A percentile compares a stretch with the other conserved stretches of the same genome.
Conservation (phyloP, 2,329 filamentous ascomycete species). For the Triangularia verruculosa region DNA sequence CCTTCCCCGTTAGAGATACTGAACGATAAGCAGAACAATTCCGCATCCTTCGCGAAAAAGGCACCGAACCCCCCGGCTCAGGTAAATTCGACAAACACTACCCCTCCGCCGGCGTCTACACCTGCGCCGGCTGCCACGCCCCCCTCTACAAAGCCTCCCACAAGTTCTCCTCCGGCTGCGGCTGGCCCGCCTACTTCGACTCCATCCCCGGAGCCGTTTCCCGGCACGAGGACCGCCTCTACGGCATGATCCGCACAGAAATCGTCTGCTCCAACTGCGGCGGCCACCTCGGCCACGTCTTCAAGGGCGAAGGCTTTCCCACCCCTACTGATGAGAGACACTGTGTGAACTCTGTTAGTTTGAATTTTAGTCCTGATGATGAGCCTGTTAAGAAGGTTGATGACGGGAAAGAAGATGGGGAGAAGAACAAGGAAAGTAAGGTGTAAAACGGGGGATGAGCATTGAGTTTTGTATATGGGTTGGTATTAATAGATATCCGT, state of each 20-base stretch:
- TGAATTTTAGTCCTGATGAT: slow-evolving; percentile 69
- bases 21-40: slow-evolving; percentile 78
- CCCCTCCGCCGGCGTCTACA: slow-evolving; percentile 73
- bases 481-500: background rate
- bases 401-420: slow-evolving; percentile 32
- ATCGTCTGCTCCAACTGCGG: slow-evolving; percentile 95
- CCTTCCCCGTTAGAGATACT: slow-evolving; percentile 4
- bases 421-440: slow-evolving; percentile 10
- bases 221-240: slow-evolving; percentile 69
- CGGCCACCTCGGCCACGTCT: slow-evolving; percentile 86
- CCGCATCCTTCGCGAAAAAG: slow-evolving; percentile 85
- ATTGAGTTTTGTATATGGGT: background rate
- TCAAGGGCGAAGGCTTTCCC: slow-evolving; percentile 79
- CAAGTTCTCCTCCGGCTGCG: slow-evolving; percentile 95
- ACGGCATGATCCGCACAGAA: slow-evolving; percentile 85
- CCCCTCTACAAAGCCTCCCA: slow-evolving; percentile 90
- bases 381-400: slow-evolving; percentile 51
- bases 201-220: slow-evolving; percentile 87
- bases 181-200: slow-evolving; percentile 98
- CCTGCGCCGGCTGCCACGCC: slow-evolving; percentile 79
- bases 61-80: slow-evolving; percentile 77
- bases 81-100: slow-evolving; percentile 88
- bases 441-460: background rate
- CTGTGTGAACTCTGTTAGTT: slow-evolving; percentile 90
- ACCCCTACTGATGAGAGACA: slow-evolving; percentile 94